A percentile compares a stretch with the other conserved stretches of the same genome.
Evolutionary conservation across 2,329 filamentous ascomycete species (phyloP).

Genomic region (Colletotrichum falcatum): DNA sequence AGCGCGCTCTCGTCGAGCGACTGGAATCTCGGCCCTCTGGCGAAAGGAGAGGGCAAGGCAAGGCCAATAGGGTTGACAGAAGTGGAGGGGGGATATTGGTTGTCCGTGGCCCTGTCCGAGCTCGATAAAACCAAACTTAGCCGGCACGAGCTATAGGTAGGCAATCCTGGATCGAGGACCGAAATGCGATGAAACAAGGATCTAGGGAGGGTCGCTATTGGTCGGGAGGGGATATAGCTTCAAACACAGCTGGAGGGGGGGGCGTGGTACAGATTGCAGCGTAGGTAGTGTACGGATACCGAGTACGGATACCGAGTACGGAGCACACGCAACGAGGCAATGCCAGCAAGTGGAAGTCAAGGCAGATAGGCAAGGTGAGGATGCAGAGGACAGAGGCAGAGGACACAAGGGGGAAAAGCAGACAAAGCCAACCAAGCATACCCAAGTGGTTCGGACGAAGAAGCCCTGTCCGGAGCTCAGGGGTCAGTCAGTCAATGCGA

Average conservation of each 20-base stretch:
- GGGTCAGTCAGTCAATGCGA: constrained; percentile 35
- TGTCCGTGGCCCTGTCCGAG: constrained; percentile 39
- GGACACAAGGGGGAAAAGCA: background rate
- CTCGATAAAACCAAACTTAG: constrained; percentile 35
- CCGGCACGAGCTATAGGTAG: constrained; percentile 20
- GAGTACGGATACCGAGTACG: no score
- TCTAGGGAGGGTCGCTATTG: constrained; percentile 35
- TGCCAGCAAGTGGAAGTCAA: constrained; percentile 10
- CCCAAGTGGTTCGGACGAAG: constrained; percentile 39
- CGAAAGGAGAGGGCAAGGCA: no score
- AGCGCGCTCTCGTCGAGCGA: constrained; percentile 1
- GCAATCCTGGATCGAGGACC: constrained; percentile 11
- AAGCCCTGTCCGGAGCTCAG: constrained; percentile 29
- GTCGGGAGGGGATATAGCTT: constrained; percentile 38
- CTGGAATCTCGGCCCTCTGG: constrained; percentile 35
- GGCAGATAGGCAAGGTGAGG: background rate
- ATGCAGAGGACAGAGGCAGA: no score
- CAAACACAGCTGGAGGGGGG: constrained; percentile 31
- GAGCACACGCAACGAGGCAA: constrained; percentile 2
- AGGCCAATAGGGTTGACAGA: background rate
- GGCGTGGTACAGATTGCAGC: constrained; percentile 14
- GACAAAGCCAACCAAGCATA: constrained; percentile 21
- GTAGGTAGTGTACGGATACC: no score
- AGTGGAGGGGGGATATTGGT: constrained; percentile 27
- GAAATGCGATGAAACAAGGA: constrained; percentile 42